These are phyloP conservation scores for Phoenix dactylifera DNA, from an alignment of 176 grass and related monocot genomes.

Conservation along the genomic window DNA sequence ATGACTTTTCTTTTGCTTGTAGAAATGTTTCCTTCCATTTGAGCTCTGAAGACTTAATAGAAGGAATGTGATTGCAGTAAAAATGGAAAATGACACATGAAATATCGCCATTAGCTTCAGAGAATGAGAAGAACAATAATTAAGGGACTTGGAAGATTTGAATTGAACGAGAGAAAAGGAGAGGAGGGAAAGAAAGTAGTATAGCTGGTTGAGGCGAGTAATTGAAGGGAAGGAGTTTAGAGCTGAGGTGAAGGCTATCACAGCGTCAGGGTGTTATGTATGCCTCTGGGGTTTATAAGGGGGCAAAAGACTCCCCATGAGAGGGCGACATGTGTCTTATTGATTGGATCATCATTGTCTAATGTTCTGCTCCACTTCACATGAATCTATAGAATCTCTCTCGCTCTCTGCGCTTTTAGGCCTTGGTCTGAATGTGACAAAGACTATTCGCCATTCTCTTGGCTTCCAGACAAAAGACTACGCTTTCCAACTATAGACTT, in stretches of 20 bases:
- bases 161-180: neutral
- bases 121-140: neutral
- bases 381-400: neutral
- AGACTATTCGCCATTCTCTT: too few relatives aligned
- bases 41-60: conserved; percentile 14
- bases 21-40: conserved; percentile 29
- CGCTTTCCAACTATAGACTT: too few relatives aligned
- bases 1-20: conserved; percentile 30
- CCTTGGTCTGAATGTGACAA: too few relatives aligned
- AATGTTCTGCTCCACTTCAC: neutral
- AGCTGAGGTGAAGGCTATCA: too few relatives aligned
- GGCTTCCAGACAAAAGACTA: too few relatives aligned
- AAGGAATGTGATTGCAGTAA: conserved; percentile 13
- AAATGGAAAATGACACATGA: neutral
- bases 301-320: neutral
- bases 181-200: neutral
- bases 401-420: neutral
- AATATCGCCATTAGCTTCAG: neutral
- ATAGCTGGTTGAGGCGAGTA: neutral
- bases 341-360: conserved; percentile 3
- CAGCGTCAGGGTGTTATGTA: too few relatives aligned
- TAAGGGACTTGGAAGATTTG: neutral
- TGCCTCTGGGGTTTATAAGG: too few relatives aligned
- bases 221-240: too few relatives aligned
- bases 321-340: neutral